A percentile compares a stretch with the other conserved stretches of the same genome.
Evolutionary conservation across 108 stramenopile genomes (phyloP).

Genomic region (Pseudonitzschia multistriata): DNA sequence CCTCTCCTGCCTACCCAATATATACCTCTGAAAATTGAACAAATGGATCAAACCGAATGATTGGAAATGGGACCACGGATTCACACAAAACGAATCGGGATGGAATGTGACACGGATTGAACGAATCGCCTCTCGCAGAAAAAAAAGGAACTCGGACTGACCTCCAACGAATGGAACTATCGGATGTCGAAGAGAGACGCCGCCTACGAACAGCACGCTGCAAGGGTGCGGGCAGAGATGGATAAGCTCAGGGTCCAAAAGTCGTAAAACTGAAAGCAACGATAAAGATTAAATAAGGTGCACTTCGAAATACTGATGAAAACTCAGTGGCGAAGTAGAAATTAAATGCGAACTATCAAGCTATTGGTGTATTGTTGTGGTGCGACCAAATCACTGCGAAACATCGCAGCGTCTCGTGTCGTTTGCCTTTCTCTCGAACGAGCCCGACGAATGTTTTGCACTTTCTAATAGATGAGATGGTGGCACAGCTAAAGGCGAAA

Average conservation of each 20-base stretch:
- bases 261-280: too few species aligned
- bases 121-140: conserved; percentile 11
- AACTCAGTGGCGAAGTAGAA: too few species aligned
- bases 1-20: neutral
- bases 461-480: too few species aligned
- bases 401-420: too few species aligned
- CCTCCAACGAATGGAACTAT: conserved; percentile 55
- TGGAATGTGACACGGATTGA: neutral
- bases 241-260: conserved; percentile 1
- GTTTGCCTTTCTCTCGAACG: too few species aligned
- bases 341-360: too few species aligned
- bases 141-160: conserved; percentile 48
- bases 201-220: conserved; percentile 9
- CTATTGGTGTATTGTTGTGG: too few species aligned
- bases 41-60: neutral
- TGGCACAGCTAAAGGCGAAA: too few species aligned
- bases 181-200: conserved; percentile 63
- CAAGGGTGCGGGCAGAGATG: conserved; percentile 21
- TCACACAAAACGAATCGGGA: neutral
- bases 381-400: too few species aligned
- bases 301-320: neutral
- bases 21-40: neutral
- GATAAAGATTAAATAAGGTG: neutral
- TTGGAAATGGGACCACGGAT: neutral
- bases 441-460: too few species aligned